Base-by-base conservation (phyloP, 345 rosid genomes). In the Syzygium oleosum region DNA sequence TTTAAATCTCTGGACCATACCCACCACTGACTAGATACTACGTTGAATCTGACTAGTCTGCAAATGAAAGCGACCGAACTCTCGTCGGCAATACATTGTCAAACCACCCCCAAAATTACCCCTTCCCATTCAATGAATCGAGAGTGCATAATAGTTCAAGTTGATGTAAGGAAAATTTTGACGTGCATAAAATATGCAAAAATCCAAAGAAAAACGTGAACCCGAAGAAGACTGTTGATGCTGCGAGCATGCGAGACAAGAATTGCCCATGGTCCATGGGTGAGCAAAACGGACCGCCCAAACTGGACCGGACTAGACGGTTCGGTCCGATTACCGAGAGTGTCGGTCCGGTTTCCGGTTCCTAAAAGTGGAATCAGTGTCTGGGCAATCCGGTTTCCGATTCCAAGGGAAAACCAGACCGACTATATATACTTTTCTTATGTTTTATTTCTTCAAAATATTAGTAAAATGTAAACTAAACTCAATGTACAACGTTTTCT, bases 1-100 rank as follows among this genome's bases (percentile, higher is more conserved):
- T 6, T 61, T n/a, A n/a, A n/a, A 0, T 3, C 15, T 61, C 15
- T 1, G 0, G 7, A 61, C 15, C 38, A 13, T 61, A 0, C 2
- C 14, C 34, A n/a, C 0, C 14, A 6, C 13, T 61, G 73, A 1
- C 73, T 61, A 61, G 2, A 0, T 61, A 7, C 2, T n/a, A 61
- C 2, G 0, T 61, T 13, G 2, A n/a, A n/a, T 61, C n/a, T n/a
- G 2, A 61, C 4, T n/a, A 13, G 12, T 61, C 14, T 61, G 0
- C 73, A 13, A n/a, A 61, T n/a, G 3, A 61, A 59, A n/a, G 38
- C 9, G 2, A 13, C 31, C 9, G 16, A 61, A 3, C 16, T 59
- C 7, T 59, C 9, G 8, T 0, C 12, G 0, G 34, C 4, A 27
- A 5, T 61, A 5, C 14, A 13, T 27, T 15, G n/a, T 61, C 2